Percentiles rank a stretch among this genome's conserved stretches.
Evolutionary conservation across 2,329 filamentous ascomycete species (phyloP).

Genomic region (Elsinoe batatas): DNA sequence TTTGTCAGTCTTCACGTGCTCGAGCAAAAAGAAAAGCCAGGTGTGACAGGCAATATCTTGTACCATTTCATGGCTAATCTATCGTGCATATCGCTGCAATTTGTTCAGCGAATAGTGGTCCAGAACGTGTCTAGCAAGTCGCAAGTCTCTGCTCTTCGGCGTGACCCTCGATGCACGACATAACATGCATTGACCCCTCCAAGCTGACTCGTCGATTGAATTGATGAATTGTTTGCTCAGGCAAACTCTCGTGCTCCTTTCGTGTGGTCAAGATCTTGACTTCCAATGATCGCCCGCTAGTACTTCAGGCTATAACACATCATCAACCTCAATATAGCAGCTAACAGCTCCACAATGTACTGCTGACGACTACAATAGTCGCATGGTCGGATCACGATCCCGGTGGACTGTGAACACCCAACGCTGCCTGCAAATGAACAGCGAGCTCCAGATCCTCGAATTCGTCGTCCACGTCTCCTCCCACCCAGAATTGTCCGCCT

Average conservation of each 20-base stretch:
- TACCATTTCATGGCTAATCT: constrained; percentile 2
- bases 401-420: constrained; percentile 3
- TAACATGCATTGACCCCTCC: neutral
- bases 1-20: neutral
- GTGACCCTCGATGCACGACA: neutral
- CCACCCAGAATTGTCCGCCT: constrained; percentile 39
- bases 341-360: neutral
- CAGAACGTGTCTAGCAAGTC: neutral
- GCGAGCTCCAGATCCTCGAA: constrained; percentile 29
- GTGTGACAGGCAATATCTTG: constrained; percentile 4
- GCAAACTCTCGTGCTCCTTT: neutral
- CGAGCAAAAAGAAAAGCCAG: neutral
- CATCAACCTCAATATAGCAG: neutral
- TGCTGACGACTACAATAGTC: constrained; percentile 1
- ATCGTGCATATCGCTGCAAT: constrained; percentile 1
- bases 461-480: constrained; percentile 23
- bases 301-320: neutral
- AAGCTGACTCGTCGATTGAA: neutral
- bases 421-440: constrained; percentile 17
- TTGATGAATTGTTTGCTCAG: neutral
- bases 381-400: neutral
- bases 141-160: neutral
- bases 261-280: neutral
- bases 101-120: neutral
- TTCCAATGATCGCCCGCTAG: constrained; percentile 9